Base-by-base conservation (phyloP, 202 grass and related monocot genomes). In the Schoenoplectus triqueter region DNA sequence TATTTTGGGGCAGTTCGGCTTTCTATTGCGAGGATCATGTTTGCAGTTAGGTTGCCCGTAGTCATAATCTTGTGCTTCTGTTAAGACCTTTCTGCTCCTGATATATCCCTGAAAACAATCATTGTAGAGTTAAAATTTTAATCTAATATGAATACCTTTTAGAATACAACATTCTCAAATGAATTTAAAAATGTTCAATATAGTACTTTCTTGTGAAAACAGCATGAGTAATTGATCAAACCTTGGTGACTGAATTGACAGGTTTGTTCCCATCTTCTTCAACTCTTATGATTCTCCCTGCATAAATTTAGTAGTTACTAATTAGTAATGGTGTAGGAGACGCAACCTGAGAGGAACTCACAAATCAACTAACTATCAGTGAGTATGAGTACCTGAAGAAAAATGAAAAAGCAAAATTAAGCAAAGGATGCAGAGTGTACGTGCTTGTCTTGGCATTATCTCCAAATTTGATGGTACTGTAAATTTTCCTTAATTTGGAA, bases 11-110 rank as follows among this genome's bases (percentile, higher is more conserved):
- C 80, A 82, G 21, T 82, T 82, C 72, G 90, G 79, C 85, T 80
- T 94, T 85, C 92, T 90, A 51, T 82, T 85, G 46, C 85, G 92
- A 20, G 89, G 95, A 77, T 95, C 95, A 69, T 97, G 95, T 81
- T 82, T 91, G 56, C 87, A 64, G 63, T 97, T 97, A 67, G 90
- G 54, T 14, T 78, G 90, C 81, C 92, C 90, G 5, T 93, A 92
- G 60, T 97, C 95, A 63, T 97, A 97, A 80, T 97, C 95, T 72
- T 90, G 86, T 84, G 89, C 74, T 54, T 93, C 95, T 57, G 84
- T 82, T 84, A 95, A 90, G 77, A 88, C 77, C 83, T 93, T 97
- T 87, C 95, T 95, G 85, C 44, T 92, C 86, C 91, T 93, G 86
- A 46, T 92, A 67, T 48, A 70, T 31, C 40, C 91, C 92, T 97